Percentiles rank a stretch among this genome's conserved stretches.
These are phyloP conservation scores for Ceratobasidium sp. DNA, from an alignment of 1,284 basidiomycete species.

Conservation along the genomic window DNA sequence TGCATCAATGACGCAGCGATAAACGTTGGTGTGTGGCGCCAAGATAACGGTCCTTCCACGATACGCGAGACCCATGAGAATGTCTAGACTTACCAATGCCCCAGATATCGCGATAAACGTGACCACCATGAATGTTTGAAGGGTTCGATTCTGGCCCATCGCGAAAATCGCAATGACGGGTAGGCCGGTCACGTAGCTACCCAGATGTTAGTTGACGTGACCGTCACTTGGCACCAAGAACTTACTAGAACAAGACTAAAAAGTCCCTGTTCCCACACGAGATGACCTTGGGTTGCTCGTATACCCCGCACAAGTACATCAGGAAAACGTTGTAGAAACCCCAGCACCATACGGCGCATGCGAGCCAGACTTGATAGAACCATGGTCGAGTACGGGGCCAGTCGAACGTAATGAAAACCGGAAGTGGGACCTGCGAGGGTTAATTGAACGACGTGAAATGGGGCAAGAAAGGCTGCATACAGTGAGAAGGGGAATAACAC, in stretches of 20 bases:
- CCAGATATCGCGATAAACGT: constrained; percentile 64
- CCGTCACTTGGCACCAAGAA: constrained; percentile 43
- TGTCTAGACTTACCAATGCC: constrained; percentile 60
- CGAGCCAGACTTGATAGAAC: constrained; percentile 66
- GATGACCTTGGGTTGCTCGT: constrained; percentile 49
- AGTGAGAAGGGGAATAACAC: constrained; percentile 28
- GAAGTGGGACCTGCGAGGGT: constrained; percentile 52
- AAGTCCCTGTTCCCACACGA: constrained; percentile 62
- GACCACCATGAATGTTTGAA: constrained; percentile 19
- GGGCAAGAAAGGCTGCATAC: constrained; percentile 3
- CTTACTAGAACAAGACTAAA: constrained; percentile 68
- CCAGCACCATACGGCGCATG: constrained; percentile 44
- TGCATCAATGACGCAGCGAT: neutral
- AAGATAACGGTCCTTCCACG: too few species aligned
- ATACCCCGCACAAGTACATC: constrained; percentile 59
- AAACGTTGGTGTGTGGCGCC: too few species aligned
- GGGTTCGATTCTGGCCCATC: constrained; percentile 65
- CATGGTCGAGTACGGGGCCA: constrained; percentile 65
- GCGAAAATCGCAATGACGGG: constrained; percentile 81
- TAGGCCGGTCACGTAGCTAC: constrained; percentile 62
- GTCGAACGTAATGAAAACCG: constrained; percentile 69
- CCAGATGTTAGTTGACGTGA: neutral
- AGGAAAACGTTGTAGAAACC: constrained; percentile 24
- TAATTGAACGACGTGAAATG: constrained; percentile 45
- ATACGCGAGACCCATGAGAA: constrained; percentile 57